Evolutionary conservation across 148 eudicot genomes (phyloP).

Genomic region (Polygonum maritimum): DNA sequence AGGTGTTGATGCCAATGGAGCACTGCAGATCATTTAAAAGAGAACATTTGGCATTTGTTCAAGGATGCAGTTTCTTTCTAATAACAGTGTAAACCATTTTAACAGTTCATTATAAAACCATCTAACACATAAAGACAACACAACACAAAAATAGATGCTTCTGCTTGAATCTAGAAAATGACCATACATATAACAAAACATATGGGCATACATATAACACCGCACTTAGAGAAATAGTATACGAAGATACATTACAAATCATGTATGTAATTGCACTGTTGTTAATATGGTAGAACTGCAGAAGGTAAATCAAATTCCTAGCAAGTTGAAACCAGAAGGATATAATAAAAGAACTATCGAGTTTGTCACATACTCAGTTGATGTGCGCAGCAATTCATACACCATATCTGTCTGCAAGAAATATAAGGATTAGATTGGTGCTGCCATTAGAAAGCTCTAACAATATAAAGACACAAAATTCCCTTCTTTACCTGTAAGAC

Average conservation of each 20-base stretch:
- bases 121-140: not conserved
- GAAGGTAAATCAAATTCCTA: not conserved
- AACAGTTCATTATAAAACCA: not conserved
- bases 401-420: constrained; percentile 94
- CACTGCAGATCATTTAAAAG: constrained; percentile 45
- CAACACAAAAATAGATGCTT: not conserved
- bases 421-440: constrained; percentile 6
- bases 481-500: constrained; percentile 65
- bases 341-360: not conserved
- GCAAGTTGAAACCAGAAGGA: constrained; percentile 2
- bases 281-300: not conserved
- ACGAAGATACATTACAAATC: not conserved
- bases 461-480: not conserved
- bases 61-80: not conserved
- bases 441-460: not conserved
- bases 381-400: constrained; percentile 90
- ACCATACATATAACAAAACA: not conserved
- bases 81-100: constrained; percentile 14
- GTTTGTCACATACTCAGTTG: constrained; percentile 75
- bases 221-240: not conserved
- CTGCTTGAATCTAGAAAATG: not conserved
- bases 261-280: not conserved
- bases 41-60: not conserved
- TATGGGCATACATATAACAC: not conserved
- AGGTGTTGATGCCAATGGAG: constrained; percentile 86